phyloP scores from a whole-genome alignment of 2,329 filamentous ascomycete species.

The Penicillium sp. region DNA sequence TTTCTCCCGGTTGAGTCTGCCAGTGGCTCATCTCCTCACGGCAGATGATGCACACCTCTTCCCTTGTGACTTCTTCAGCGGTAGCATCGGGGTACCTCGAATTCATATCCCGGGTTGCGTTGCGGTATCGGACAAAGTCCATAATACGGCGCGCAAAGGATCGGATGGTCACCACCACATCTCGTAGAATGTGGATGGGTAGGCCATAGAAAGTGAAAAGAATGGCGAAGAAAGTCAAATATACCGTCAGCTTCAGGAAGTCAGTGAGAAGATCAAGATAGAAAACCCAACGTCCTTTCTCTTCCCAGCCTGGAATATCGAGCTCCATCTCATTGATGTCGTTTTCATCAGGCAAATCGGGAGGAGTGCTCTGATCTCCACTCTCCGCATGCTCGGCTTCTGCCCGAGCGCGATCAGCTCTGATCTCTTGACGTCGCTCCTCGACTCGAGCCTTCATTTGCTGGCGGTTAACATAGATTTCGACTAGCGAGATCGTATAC shows the following conservation, averaged over 20 bases:
- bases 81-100: constrained; percentile 87
- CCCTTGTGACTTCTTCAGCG: constrained; percentile 77
- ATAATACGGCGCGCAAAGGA: constrained; percentile 90
- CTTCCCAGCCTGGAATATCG: constrained; percentile 94
- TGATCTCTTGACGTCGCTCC: constrained; percentile 70
- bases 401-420: constrained; percentile 56
- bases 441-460: constrained; percentile 74
- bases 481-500: constrained; percentile 78
- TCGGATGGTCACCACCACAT: constrained; percentile 90
- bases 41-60: constrained; percentile 97
- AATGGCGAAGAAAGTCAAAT: constrained; percentile 90
- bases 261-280: constrained; percentile 86
- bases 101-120: constrained; percentile 93
- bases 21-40: constrained; percentile 93
- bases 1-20: constrained; percentile 55
- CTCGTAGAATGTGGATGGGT: constrained; percentile 94
- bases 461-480: constrained; percentile 73
- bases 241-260: constrained; percentile 87
- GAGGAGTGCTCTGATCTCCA: constrained; percentile 41
- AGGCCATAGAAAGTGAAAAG: constrained; percentile 92
- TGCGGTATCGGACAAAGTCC: constrained; percentile 86
- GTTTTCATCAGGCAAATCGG: constrained; percentile 66
- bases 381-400: constrained; percentile 44
- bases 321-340: constrained; percentile 92
- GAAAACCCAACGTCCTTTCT: constrained; percentile 91